Conservation (phyloP, 495 filamentous ascomycete genomes). For the Delitschia confertaspora region DNA sequence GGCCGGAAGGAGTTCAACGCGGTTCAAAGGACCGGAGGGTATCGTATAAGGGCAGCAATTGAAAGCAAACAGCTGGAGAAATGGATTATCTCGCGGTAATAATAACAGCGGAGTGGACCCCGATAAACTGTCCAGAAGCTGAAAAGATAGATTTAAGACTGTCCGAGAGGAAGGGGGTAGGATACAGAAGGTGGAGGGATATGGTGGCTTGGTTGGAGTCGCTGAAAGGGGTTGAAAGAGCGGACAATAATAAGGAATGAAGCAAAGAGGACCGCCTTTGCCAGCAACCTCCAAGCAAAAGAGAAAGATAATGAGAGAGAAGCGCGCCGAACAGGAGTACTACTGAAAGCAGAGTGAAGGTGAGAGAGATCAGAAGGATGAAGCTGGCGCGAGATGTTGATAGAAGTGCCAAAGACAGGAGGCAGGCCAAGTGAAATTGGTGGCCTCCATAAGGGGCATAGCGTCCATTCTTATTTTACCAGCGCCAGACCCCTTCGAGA, state of each 20-base stretch:
- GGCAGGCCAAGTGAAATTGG: constrained; percentile 11
- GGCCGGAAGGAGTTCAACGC: too few species aligned
- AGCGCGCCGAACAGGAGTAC: constrained; percentile 9
- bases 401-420: constrained; percentile 15
- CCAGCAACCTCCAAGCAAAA: constrained; percentile 17
- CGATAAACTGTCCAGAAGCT: too few species aligned
- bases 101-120: too few species aligned
- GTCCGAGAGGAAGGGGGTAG: constrained; percentile 2
- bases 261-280: constrained; percentile 19
- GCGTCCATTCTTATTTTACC: constrained; percentile 5
- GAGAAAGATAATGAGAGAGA: constrained; percentile 23
- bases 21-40: too few species aligned
- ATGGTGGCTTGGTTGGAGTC: constrained; percentile 21
- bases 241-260: constrained; percentile 30
- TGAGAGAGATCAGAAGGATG: constrained; percentile 7
- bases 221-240: constrained; percentile 25
- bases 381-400: neutral
- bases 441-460: constrained; percentile 7
- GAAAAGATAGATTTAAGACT: too few species aligned
- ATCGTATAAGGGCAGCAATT: too few species aligned
- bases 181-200: constrained; percentile 6
- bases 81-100: too few species aligned
- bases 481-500: neutral
- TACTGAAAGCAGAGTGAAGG: constrained; percentile 4
- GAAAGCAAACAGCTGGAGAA: too few species aligned